Conservation (phyloP, 1,284 basidiomycete species). For the Puccinia sorghi region DNA sequence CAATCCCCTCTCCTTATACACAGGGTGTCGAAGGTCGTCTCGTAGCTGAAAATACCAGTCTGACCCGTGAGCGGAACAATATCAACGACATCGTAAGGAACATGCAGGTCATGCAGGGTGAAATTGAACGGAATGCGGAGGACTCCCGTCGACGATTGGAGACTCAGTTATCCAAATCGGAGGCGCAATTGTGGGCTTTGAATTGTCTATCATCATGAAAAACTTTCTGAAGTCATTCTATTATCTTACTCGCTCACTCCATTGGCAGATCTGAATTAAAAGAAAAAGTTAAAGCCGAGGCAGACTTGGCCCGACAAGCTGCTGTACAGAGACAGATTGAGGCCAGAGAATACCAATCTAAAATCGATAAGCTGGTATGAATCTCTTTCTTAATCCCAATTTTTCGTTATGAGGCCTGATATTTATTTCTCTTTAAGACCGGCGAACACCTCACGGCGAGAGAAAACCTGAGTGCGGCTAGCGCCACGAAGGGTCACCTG, state of each 20-base stretch:
- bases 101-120: conserved; percentile 83
- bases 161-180: conserved; percentile 73
- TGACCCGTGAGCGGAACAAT: conserved; percentile 77
- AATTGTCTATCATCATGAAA: not conserved
- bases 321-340: conserved; percentile 79
- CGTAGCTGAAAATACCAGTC: conserved; percentile 76
- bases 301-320: conserved; percentile 72
- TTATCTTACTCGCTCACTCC: conserved; percentile 4
- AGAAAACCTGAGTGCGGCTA: conserved; percentile 71
- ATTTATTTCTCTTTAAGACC: conserved; percentile 60
- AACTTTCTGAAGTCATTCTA: not conserved
- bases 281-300: conserved; percentile 73
- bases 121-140: conserved; percentile 76
- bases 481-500: conserved; percentile 77
- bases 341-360: conserved; percentile 70
- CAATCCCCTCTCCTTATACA: conserved; percentile 50
- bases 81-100: conserved; percentile 82
- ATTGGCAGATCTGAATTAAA: conserved; percentile 67
- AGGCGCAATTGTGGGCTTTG: conserved; percentile 69
- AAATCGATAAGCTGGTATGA: conserved; percentile 69
- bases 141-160: conserved; percentile 79
- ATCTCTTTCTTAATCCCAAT: not conserved
- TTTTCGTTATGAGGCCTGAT: not conserved
- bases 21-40: conserved; percentile 76
- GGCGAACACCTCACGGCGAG: conserved; percentile 71